These are phyloP conservation scores for Hansenula sp. DNA, from an alignment of 1,139 yeast species.

Conservation along the genomic window DNA sequence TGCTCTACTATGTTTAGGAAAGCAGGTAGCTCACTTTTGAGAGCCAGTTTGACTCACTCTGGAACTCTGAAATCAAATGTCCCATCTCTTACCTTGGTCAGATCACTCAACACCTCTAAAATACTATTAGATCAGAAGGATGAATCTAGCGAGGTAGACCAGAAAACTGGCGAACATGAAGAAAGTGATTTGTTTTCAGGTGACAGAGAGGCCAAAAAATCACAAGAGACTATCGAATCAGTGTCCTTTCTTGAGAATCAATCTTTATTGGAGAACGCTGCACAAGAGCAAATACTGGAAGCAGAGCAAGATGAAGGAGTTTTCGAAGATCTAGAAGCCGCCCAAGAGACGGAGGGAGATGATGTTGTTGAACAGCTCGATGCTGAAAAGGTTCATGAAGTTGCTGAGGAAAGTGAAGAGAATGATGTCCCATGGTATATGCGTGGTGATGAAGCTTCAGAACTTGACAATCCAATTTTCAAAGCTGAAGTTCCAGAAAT, in stretches of 20 bases:
- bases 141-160: too few relatives aligned
- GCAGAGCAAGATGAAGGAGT: not conserved
- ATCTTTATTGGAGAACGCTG: not conserved
- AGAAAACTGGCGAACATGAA: too few relatives aligned
- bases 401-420: slow-evolving; percentile 11
- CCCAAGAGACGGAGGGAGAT: not conserved
- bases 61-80: not conserved
- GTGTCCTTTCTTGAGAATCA: not conserved
- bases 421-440: slow-evolving; percentile 59
- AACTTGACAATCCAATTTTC: slow-evolving; percentile 29
- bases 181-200: too few relatives aligned
- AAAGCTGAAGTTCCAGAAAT: slow-evolving; percentile 39
- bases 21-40: not conserved
- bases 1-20: not conserved
- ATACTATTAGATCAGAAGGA: not conserved
- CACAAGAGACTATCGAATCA: not conserved
- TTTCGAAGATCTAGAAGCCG: not conserved
- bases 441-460: slow-evolving; percentile 46
- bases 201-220: too few relatives aligned
- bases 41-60: not conserved
- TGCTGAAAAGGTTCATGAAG: slow-evolving; percentile 10
- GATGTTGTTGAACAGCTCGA: not conserved
- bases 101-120: not conserved
- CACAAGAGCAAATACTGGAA: not conserved
- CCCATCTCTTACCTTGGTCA: not conserved